Evolutionary conservation across 306 rosid genomes (phyloP).

Genomic region (Cicer pinnatifidum): DNA sequence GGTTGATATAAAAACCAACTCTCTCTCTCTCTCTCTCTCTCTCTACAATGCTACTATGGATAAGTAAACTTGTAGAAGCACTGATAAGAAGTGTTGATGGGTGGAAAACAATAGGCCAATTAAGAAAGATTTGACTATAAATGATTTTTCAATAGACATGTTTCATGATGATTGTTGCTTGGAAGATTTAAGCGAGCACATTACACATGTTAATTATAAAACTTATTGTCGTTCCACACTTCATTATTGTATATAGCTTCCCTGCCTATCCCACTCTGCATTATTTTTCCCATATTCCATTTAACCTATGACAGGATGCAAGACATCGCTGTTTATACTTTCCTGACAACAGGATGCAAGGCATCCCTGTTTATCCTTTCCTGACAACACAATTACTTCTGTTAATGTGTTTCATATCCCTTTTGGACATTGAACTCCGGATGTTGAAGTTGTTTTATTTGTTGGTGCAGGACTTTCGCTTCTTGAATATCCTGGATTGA

Average conservation of each 20-base stretch:
- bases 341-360: conserved; percentile 9
- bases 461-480: conserved; percentile 80
- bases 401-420: conserved; percentile 17
- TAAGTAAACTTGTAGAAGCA: conserved; percentile 5
- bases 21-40: conserved; percentile 13
- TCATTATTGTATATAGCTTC: neutral
- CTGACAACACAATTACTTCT: neutral
- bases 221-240: neutral
- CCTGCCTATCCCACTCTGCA: neutral
- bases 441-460: conserved; percentile 38
- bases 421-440: neutral
- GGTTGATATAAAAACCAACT: conserved; percentile 13
- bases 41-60: conserved; percentile 3
- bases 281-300: conserved; percentile 28
- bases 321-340: conserved; percentile 20
- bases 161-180: neutral
- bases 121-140: conserved; percentile 1
- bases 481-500: conserved; percentile 88
- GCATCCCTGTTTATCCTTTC: conserved; percentile 25
- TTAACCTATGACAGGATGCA: conserved; percentile 17
- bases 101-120: neutral
- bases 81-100: neutral
- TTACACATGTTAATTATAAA: neutral
- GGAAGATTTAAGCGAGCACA: conserved; percentile 5
- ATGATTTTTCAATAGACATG: conserved; percentile 8